Percentiles rank a stretch among this genome's conserved stretches.
These are phyloP conservation scores for Eutreptiella sp. DNA, from an alignment of 208 protist genomes.

Conservation along the genomic window DNA sequence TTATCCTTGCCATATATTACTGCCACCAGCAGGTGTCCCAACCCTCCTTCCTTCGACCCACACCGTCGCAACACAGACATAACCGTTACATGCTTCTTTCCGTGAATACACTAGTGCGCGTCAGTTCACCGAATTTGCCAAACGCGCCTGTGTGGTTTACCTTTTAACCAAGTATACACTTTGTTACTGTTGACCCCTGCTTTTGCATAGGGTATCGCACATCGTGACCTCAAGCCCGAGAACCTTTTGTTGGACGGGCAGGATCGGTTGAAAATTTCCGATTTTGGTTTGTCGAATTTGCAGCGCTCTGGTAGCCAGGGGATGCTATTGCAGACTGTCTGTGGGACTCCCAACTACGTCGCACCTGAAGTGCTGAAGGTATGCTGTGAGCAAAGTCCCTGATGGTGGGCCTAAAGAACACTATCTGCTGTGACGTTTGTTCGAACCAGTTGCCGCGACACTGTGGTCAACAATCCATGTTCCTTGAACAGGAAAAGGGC, in stretches of 20 bases:
- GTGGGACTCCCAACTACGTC: slow-evolving; percentile 93
- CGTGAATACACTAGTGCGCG: too few species aligned
- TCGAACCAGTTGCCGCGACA: neutral
- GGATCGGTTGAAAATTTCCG: slow-evolving; percentile 73
- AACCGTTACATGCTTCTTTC: too few species aligned
- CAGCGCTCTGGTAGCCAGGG: slow-evolving; percentile 24
- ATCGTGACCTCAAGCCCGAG: slow-evolving; percentile 79
- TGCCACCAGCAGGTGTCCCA: slow-evolving; percentile 78
- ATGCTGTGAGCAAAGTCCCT: slow-evolving; percentile 10
- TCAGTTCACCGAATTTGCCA: too few species aligned
- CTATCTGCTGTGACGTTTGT: neutral
- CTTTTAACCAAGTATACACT: too few species aligned
- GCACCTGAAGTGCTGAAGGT: slow-evolving; percentile 73
- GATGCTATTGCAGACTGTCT: slow-evolving; percentile 63
- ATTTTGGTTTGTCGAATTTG: slow-evolving; percentile 81
- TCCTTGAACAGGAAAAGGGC: slow-evolving; percentile 16
- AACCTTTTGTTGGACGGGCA: slow-evolving; percentile 73
- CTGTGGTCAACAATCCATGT: neutral
- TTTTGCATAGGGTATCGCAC: slow-evolving; percentile 71
- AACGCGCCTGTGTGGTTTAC: too few species aligned
- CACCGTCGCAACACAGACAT: too few species aligned
- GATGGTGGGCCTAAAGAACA: slow-evolving; percentile 18
- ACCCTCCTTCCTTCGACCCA: too few species aligned
- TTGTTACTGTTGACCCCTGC: too few species aligned
- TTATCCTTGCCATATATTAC: slow-evolving; percentile 80